Evolutionary conservation across 371 early-diverging fungal species (phyloP), one percentile per base, ranked within the genome.

Genomic region (Chytridiales sp.): DNA sequence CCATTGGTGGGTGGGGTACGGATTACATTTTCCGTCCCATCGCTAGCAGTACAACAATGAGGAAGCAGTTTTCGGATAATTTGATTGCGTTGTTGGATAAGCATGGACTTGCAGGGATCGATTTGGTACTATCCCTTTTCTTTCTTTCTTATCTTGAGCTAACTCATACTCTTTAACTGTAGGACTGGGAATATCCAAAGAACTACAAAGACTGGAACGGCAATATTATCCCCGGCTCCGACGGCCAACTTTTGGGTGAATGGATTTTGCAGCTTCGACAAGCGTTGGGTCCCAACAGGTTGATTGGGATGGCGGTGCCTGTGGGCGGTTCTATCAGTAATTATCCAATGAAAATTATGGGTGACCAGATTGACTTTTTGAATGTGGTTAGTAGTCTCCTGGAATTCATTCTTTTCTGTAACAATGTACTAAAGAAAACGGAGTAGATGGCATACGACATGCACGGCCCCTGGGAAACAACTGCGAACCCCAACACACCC

Each of bases 171-270:
- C 22, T 22, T 22, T 22, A 15, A 9, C 22, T 22, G 9, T 15
- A 59, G 59, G 59, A 59, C 41, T 59, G 59, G 59, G 59, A 59
- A 35, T 59, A 47, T 29, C 59, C 59, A 6, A 13, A 6, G 15
- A 24, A 26, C 0, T 59, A 59, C 35, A 32, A 36, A 22, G 59
- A 59, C 34, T 17, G 29, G 26, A n/a, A 5, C 13, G 59, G 59
- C 9, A 59, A 59, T 9, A 29, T 59, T 9, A 59, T 59, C 21
- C 49, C 59, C 9, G 59, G 59, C 1, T 38, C 38, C 29, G 59
- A 59, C 17, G 59, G 59, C 6, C 49, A 59, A 13, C 47, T 38
- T n/a, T 40, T 59, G 19, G 47, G 17, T 13, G 27, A 34, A 19
- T 41, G 34, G 22, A 9, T 59, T 3, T 3, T 29, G 3, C 31